Evolutionary conservation across 441 rosid species (phyloP).

Genomic region (Bocquillonia castaneifolia): DNA sequence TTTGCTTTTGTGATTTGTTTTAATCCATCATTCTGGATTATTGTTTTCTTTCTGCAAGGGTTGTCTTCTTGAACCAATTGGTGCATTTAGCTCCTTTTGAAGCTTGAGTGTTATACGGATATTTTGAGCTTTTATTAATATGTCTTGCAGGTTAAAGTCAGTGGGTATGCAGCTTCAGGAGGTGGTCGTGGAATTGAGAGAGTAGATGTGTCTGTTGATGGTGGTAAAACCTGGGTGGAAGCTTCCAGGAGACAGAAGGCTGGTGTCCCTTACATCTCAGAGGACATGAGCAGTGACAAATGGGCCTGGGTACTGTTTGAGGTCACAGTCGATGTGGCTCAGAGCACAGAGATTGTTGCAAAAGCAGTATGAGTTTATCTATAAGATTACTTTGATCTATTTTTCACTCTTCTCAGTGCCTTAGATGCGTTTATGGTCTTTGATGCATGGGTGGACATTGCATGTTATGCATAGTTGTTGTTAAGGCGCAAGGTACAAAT

Average conservation of each 20-base stretch:
- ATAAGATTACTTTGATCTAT: not conserved
- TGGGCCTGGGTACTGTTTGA: conserved; percentile 99
- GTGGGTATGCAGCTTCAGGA: conserved; percentile 91
- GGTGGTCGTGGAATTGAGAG: conserved; percentile 99
- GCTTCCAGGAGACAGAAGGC: conserved; percentile 68
- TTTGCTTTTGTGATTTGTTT: not conserved
- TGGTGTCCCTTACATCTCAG: conserved; percentile 55
- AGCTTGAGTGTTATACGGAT: not conserved
- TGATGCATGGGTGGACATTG: not conserved
- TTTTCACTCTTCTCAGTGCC: not conserved
- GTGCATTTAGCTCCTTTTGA: not conserved
- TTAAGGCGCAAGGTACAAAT: too few species aligned
- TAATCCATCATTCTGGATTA: not conserved
- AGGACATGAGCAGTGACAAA: conserved; percentile 60
- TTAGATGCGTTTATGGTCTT: not conserved
- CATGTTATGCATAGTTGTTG: too few species aligned
- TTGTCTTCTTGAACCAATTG: not conserved
- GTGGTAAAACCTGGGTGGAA: conserved; percentile 90
- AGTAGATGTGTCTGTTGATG: conserved; percentile 85
- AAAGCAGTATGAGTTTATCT: conserved; percentile 66
- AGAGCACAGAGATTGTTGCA: conserved; percentile 60
- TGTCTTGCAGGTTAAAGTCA: conserved; percentile 54
- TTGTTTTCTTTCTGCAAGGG: not conserved
- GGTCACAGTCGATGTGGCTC: conserved; percentile 50
- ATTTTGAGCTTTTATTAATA: conserved; percentile 15